phyloP scores from a whole-genome alignment of 345 rosid species.

The Salix purpurea region DNA sequence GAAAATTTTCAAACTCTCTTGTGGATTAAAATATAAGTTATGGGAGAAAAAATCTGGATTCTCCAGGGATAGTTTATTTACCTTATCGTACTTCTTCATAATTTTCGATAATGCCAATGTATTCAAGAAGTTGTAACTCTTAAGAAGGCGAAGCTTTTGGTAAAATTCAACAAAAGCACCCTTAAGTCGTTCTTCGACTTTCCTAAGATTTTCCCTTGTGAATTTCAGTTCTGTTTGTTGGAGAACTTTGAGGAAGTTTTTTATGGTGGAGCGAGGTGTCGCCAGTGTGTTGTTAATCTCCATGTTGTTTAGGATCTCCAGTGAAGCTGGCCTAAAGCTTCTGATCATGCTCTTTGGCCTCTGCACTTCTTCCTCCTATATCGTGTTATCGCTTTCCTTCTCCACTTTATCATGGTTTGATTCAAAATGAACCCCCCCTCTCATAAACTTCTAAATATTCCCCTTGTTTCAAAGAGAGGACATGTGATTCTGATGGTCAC shows the following conservation, averaged over 20 bases:
- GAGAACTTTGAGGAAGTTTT: conserved; percentile 39
- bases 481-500: no score
- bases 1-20: neutral
- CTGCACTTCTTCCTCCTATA: no score
- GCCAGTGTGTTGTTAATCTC: no score
- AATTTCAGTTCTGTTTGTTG: conserved; percentile 39
- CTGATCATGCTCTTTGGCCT: no score
- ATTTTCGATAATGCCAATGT: conserved; percentile 61
- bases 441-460: no score
- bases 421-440: no score
- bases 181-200: conserved; percentile 49
- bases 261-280: conserved; percentile 35
- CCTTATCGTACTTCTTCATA: conserved; percentile 76
- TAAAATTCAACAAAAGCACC: conserved; percentile 57
- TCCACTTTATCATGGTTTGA: conserved; percentile 19
- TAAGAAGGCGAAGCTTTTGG: conserved; percentile 69
- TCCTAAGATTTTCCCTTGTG: conserved; percentile 51
- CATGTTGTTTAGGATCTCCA: no score
- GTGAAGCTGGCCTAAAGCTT: no score
- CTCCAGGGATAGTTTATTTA: conserved; percentile 3
- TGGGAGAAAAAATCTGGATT: neutral
- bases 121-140: conserved; percentile 67
- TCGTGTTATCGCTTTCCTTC: no score
- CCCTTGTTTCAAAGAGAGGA: no score
- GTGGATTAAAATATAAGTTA: neutral